Percentiles rank a stretch among this genome's conserved stretches.
Conservation (phyloP, 805 yeast genomes). For the Sugiyamaella boreocaroliniensis region DNA sequence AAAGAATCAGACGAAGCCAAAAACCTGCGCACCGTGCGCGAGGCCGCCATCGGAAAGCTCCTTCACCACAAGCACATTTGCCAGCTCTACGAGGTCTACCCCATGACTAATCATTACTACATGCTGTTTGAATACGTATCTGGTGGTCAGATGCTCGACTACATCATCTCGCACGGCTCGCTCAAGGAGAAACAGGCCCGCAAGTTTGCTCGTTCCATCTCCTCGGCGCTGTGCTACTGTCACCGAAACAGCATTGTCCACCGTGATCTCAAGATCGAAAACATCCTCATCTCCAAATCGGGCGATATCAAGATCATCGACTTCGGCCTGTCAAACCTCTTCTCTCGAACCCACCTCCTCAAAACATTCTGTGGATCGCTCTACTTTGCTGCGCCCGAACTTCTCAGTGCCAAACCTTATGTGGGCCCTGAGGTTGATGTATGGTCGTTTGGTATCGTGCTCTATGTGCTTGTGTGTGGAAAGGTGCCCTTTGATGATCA, state of each 20-base stretch:
- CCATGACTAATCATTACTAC: slow-evolving; percentile 95
- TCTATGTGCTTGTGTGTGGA: slow-evolving; percentile 93
- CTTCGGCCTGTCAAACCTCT: slow-evolving; percentile 89
- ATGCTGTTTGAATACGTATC: slow-evolving; percentile 95
- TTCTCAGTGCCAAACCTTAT: slow-evolving; percentile 86
- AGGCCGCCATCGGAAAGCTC: slow-evolving; percentile 87
- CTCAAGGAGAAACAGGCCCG: slow-evolving; percentile 91
- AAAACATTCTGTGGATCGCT: slow-evolving; percentile 96
- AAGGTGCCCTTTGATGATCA: slow-evolving; percentile 98
- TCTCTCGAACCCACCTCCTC: slow-evolving; percentile 59
- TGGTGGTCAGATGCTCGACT: slow-evolving; percentile 97
- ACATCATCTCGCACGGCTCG: slow-evolving; percentile 93
- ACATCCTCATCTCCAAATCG: slow-evolving; percentile 84
- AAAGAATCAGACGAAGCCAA: slow-evolving; percentile 62
- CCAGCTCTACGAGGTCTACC: slow-evolving; percentile 83
- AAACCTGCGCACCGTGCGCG: slow-evolving; percentile 88
- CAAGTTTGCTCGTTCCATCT: slow-evolving; percentile 90
- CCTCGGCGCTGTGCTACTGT: slow-evolving; percentile 86
- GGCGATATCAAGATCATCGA: slow-evolving; percentile 96
- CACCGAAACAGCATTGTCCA: slow-evolving; percentile 94
- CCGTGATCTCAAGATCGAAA: slow-evolving; percentile 92
- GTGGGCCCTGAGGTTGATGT: slow-evolving; percentile 96
- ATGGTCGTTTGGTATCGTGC: slow-evolving; percentile 96
- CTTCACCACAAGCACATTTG: slow-evolving; percentile 90
- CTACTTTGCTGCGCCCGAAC: slow-evolving; percentile 97